Percentiles rank a stretch among this genome's conserved stretches.
These are phyloP conservation scores for Erythrobasidium hasegawianum DNA, from an alignment of 1,284 basidiomycete species.

Conservation along the genomic window DNA sequence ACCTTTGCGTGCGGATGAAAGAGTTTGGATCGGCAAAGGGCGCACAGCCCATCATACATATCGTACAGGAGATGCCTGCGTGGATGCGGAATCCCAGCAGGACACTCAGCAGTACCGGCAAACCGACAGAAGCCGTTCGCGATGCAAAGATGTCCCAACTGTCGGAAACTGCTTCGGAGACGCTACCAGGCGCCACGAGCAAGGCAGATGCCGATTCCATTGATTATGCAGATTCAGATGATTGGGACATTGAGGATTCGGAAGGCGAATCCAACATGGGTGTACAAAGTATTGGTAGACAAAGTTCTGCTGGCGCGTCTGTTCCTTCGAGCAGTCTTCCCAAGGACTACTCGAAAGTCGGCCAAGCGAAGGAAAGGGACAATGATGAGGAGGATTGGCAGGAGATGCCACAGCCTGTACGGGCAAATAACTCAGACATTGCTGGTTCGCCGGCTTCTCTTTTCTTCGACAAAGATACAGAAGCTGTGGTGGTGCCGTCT, in stretches of 20 bases:
- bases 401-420: neutral
- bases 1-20: conserved; percentile 62
- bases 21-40: conserved; percentile 31
- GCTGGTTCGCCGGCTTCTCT: neutral
- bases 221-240: conserved; percentile 28
- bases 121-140: neutral
- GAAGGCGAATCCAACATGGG: conserved; percentile 10
- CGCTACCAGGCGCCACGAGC: neutral
- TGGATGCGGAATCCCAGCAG: conserved; percentile 30
- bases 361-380: neutral
- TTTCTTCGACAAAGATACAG: neutral
- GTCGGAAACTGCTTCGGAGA: neutral
- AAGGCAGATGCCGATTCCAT: conserved; percentile 10
- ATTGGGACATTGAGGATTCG: conserved; percentile 35
- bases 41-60: conserved; percentile 18
- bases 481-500: neutral
- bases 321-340: neutral
- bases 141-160: neutral
- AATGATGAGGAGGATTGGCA: neutral
- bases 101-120: conserved; percentile 13
- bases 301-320: neutral
- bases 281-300: neutral
- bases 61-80: conserved; percentile 31
- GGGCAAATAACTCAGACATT: neutral
- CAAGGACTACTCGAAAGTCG: neutral